These are phyloP conservation scores for Francoa sonchifolia DNA, from an alignment of 441 rosid genomes.

Conservation along the genomic window DNA sequence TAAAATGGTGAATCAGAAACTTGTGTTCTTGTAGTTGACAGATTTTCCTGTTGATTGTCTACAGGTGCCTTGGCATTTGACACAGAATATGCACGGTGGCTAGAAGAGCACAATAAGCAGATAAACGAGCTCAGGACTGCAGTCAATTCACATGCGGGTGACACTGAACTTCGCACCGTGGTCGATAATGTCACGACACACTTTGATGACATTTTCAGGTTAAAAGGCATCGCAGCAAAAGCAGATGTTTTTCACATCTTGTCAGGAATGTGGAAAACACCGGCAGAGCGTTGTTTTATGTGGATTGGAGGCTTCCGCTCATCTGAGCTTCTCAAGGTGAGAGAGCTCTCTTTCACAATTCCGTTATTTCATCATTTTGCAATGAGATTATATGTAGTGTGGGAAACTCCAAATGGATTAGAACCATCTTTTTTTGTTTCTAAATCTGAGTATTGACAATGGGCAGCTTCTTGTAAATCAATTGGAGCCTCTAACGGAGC, in stretches of 20 bases:
- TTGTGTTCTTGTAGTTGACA: neutral
- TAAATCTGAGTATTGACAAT: too few relatives aligned
- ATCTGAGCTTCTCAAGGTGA: conserved; percentile 73
- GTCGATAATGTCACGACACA: conserved; percentile 53
- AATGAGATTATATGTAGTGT: too few relatives aligned
- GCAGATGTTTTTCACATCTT: conserved; percentile 85
- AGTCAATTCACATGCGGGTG: conserved; percentile 78
- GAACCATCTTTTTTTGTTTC: conserved; percentile 11
- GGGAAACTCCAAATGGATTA: too few relatives aligned
- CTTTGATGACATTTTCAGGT: conserved; percentile 61
- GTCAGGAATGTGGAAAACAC: conserved; percentile 96
- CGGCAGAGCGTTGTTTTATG: conserved; percentile 86
- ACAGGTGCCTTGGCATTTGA: conserved; percentile 84
- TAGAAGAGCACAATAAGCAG: conserved; percentile 64
- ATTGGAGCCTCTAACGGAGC: conserved; percentile 56
- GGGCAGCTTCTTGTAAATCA: conserved; percentile 63
- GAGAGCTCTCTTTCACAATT: conserved; percentile 2
- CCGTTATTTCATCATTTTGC: too few relatives aligned
- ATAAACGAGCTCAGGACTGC: conserved; percentile 72
- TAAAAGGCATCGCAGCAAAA: conserved; percentile 69
- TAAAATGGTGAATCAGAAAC: too few relatives aligned
- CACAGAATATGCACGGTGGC: conserved; percentile 75
- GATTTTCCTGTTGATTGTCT: conserved; percentile 8
- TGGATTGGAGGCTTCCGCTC: conserved; percentile 94
- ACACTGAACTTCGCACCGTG: conserved; percentile 60